Base-by-base conservation (phyloP, 129 eudicot genomes). In the sunflower (Helianthus annuus) region DNA sequence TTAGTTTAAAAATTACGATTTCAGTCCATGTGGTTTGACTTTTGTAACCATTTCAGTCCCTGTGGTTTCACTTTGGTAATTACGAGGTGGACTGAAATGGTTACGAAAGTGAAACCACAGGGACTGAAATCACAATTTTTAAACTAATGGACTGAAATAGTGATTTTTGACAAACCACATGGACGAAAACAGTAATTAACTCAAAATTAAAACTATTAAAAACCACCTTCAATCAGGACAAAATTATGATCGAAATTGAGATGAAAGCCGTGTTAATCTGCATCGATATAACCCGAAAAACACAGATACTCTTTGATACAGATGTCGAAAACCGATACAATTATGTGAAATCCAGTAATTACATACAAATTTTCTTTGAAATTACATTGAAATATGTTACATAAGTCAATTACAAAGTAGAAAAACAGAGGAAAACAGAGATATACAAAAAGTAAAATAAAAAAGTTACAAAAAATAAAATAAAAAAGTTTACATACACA, bases 201-300 rank as follows among this genome's bases (percentile, higher is more conserved):
- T 19, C 22, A 0, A 19, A 19, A 19, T 19, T n/a, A n/a, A n/a
- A n/a, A n/a, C n/a, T n/a, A n/a, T n/a, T n/a, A 32, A 32, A 4
- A n/a, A 32, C 27, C 48, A 52, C 13, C 61, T 68, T 68, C 72
- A 68, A 13, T 68, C 36, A 13, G 68, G n/a, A 65, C 10, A 58
- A 58, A 7, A 4, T 73, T 11, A 73, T 19, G 38, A 61, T 46
- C 12, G 19, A 59, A 39, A 38, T 19, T 0, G 49, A 71, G 49
- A 58, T 27, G 64, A 58, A 27, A 29, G 10, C 16, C 56, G n/a
- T 49, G 14, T 45, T 45, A 69, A 69, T 53, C 45, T 14, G 34
- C 68, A 72, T 74, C 38, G 29, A 51, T 51, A 51, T 51, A 5
- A n/a, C 56, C 56, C 15, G 19, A 51, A 51, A 51, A 49, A n/a